phyloP scores from a whole-genome alignment of 495 filamentous ascomycete genomes.

The Letharia columbiana region DNA sequence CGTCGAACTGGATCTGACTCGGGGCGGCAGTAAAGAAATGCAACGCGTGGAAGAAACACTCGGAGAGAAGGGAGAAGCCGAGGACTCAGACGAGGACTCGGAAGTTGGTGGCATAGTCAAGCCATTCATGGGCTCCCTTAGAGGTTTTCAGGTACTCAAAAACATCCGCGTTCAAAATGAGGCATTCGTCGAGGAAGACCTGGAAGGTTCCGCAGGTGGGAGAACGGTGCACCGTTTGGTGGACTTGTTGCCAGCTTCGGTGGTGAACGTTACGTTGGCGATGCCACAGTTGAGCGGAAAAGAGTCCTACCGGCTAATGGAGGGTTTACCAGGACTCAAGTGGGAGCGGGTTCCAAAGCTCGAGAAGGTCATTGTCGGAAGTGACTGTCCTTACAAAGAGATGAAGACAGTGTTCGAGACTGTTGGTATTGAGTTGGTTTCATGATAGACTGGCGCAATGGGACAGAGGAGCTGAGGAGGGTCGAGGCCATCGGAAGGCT shows the following conservation, averaged over 20 bases:
- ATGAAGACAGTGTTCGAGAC: neutral
- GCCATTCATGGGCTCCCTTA: neutral
- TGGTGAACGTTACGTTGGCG: neutral
- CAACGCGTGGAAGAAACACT: neutral
- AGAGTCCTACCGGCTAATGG: neutral
- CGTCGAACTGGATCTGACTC: neutral
- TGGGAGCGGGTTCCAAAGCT: neutral
- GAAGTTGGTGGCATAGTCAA: neutral
- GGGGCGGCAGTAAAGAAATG: neutral
- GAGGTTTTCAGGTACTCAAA: neutral
- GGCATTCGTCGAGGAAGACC: neutral
- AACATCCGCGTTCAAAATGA: neutral
- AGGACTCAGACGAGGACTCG: no score
- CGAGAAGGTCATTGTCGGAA: neutral
- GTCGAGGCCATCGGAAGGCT: no score
- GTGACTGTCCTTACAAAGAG: neutral
- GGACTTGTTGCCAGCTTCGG: neutral
- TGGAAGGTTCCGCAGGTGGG: neutral
- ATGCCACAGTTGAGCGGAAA: neutral
- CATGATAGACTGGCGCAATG: neutral
- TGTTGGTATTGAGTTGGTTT: neutral
- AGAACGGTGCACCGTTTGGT: neutral
- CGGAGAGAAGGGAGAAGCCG: no score
- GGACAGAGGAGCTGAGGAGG: no score
- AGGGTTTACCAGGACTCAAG: neutral